Base-by-base conservation (phyloP, 2,329 filamentous ascomycete genomes). In the Talaromyces piceae region DNA sequence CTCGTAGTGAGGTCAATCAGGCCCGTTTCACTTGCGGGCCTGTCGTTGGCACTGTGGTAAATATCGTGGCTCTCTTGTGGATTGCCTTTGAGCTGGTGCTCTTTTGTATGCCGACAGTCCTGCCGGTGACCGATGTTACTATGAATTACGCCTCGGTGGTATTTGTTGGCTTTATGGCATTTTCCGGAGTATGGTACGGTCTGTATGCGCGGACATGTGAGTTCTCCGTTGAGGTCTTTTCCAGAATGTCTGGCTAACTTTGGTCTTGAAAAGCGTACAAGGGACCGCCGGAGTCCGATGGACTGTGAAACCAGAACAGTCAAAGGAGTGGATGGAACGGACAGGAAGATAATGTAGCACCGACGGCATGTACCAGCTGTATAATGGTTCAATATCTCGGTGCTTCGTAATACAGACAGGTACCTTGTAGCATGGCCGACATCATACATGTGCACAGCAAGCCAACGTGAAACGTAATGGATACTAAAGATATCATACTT, bases 131-230 rank as follows among this genome's bases (percentile, higher is more conserved):
- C 1, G 68, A 68, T 1, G 73, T 67, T 1, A 74, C 74, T 48
- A 80, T 78, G 66, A 82, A 81, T 55, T 82, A 82, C 58, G 77
- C 78, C 2, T 72, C 71, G 39, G 79, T 81, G 1, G 79, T 83
- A 2, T 76, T 83, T 54, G 71, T 77, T 6, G 67, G 75, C 41
- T 82, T 84, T 54, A 72, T 72, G 50, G 67, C 68, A 23, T 75
- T 80, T 13, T 74, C 73, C 16, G 73, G 68, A 0, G 56, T 70
- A 5, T 81, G 76, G 77, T 81, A 80, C 61, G 57, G 64, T 0
- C 57, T 76, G 5, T 73, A 78, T 64, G 77, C 76, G 44, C 67
- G 72, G 46, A 78, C 75, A 64, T 71, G 77, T 77, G 61, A 62
- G 69, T 66, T 33, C 11, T 8, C 26, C 23, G 26, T 22, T 18